Percentiles rank a stretch among this genome's conserved stretches.
These are phyloP conservation scores for Musa acuminata DNA, from an alignment of 176 grass and related monocot species.

Conservation along the genomic window DNA sequence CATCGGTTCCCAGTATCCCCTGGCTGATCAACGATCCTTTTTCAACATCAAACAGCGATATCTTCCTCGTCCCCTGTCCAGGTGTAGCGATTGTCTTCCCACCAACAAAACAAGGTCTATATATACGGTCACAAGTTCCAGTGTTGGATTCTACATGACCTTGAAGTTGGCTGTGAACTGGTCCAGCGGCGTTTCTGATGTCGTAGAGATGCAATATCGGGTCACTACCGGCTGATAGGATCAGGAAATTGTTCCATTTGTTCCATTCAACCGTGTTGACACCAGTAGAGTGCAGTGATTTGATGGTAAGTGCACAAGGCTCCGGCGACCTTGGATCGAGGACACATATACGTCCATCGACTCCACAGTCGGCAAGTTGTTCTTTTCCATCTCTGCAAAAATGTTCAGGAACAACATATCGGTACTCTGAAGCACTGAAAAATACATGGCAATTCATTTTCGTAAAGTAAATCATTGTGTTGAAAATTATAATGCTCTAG, in stretches of 20 bases:
- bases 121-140: not conserved
- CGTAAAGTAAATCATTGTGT: not conserved
- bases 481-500: too few relatives aligned
- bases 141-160: not conserved
- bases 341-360: conserved; percentile 1
- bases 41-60: conserved; percentile 7
- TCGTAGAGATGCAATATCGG: conserved; percentile 5
- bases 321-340: not conserved
- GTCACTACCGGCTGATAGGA: conserved; percentile 1
- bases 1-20: conserved; percentile 2
- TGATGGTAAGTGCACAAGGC: conserved; percentile 5
- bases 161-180: not conserved
- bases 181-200: not conserved
- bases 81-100: conserved; percentile 9
- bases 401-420: not conserved
- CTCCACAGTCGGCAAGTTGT: conserved; percentile 7
- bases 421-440: not conserved
- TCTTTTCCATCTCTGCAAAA: not conserved
- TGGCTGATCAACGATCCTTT: conserved; percentile 4
- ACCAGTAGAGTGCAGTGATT: not conserved
- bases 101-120: conserved; percentile 17
- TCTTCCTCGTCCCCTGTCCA: conserved; percentile 3
- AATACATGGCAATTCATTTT: not conserved
- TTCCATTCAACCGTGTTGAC: conserved; percentile 4
- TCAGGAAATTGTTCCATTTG: not conserved